Percentiles rank a stretch among this genome's conserved stretches.
phyloP scores from a whole-genome alignment of 164 flowering plant genomes.

The Echeveria elegans region DNA sequence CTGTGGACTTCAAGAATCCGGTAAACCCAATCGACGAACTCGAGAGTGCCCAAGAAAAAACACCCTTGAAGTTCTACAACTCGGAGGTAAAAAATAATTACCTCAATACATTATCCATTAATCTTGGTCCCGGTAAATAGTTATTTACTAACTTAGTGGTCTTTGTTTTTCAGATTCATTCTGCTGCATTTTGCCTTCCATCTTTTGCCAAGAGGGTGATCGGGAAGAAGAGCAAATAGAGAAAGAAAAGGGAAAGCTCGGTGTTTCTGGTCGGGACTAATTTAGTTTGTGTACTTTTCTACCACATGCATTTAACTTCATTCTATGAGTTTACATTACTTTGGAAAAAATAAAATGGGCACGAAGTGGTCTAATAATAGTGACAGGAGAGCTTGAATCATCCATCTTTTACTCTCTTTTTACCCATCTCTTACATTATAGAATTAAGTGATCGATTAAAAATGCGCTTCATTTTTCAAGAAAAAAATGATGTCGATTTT shows the following conservation, averaged over 20 bases:
- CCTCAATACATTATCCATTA: neutral
- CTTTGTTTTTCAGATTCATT: slow-evolving; percentile 36
- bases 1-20: slow-evolving; percentile 68
- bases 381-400: too few species aligned
- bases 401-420: too few species aligned
- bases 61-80: slow-evolving; percentile 70
- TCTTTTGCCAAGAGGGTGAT: slow-evolving; percentile 65
- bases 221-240: slow-evolving; percentile 29
- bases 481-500: too few species aligned
- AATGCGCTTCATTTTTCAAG: too few species aligned
- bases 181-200: slow-evolving; percentile 78
- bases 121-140: neutral
- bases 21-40: slow-evolving; percentile 46
- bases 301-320: neutral
- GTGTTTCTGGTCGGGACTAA: neutral
- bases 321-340: neutral
- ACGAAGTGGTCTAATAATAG: too few species aligned
- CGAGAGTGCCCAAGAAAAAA: slow-evolving; percentile 15
- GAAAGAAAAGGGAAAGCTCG: neutral
- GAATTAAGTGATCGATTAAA: too few species aligned
- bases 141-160: neutral
- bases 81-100: slow-evolving; percentile 36
- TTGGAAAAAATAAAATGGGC: neutral
- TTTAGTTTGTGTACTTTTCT: neutral
- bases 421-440: too few species aligned